Percentiles rank a stretch among this genome's conserved stretches.
phyloP scores from a whole-genome alignment of 2,329 filamentous ascomycete genomes.

The Ophiostoma novo-ulmi region DNA sequence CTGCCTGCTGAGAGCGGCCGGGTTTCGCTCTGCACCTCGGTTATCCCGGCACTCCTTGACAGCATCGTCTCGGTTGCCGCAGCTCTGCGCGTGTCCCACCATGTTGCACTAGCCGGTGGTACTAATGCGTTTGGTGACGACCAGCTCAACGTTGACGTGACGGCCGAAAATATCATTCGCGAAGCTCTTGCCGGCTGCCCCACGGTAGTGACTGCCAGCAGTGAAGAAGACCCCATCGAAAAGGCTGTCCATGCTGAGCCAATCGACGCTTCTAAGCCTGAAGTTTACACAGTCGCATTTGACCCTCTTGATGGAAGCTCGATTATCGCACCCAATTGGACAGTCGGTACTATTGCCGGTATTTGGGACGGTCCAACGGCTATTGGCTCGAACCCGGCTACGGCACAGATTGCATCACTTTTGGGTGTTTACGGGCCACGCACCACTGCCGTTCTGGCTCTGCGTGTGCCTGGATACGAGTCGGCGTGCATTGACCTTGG shows the following conservation, averaged over 20 bases:
- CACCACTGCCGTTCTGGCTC: constrained; percentile 51
- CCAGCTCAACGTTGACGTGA: constrained; percentile 37
- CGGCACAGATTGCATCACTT: constrained; percentile 45
- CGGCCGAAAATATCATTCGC: constrained; percentile 47
- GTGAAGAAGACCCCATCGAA: constrained; percentile 58
- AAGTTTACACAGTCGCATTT: constrained; percentile 56
- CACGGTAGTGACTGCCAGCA: constrained; percentile 48
- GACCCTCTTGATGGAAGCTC: constrained; percentile 61
- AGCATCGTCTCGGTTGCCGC: constrained; percentile 43
- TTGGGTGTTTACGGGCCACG: constrained; percentile 52
- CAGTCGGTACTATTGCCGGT: constrained; percentile 55
- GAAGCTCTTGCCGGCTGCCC: constrained; percentile 41
- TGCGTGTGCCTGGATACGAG: constrained; percentile 42
- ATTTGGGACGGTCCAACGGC: constrained; percentile 51
- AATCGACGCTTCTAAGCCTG: neutral
- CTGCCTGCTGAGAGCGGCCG: constrained; percentile 13
- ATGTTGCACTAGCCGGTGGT: constrained; percentile 44
- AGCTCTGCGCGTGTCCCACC: constrained; percentile 42
- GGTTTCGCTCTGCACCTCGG: constrained; percentile 37
- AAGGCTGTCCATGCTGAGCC: constrained; percentile 29
- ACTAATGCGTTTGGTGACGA: constrained; percentile 53
- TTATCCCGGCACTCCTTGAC: constrained; percentile 47
- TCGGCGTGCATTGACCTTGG: constrained; percentile 50
- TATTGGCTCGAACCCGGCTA: constrained; percentile 38
- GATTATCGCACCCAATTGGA: constrained; percentile 55